Base-by-base conservation (phyloP, 1,139 yeast species). In the Saccharomyces hybrid region DNA sequence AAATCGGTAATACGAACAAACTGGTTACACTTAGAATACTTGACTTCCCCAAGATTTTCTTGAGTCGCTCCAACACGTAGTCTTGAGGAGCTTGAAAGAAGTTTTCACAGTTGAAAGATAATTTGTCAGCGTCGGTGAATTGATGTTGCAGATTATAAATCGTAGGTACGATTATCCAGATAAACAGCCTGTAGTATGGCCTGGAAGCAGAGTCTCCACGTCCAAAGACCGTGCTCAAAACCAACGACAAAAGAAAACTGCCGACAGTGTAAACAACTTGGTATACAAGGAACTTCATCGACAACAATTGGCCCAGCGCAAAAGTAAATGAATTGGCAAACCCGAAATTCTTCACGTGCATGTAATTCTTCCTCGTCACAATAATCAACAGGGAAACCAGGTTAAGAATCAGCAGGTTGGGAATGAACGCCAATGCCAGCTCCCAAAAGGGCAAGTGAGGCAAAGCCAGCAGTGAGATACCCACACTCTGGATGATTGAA, bases 121-220 rank as follows among this genome's bases (percentile, higher is more conserved):
- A 71, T 55, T 81, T 75, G 67, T 86, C 88, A 60, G 83, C 75
- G 66, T 86, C 90, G 57, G 79, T 75, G 0, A 80, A 64, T 32
- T 81, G 62, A 62, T 83, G 89, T 57, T 79, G 80, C 2, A 76
- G 58, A 3, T 85, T 67, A 65, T 86, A 86, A 8, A 77, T 54
- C 0, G 76, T 47, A 0, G 85, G 81, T n/a, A 73, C 60, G 34
- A 74, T 67, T 7, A 76, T 13, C 65, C 67, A 65, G 9, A 58
- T 56, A 48, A 57, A 55, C 13, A 62, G 14, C 38, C 64, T 57
- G 48, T 57, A 61, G 72, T 50, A 75, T 46, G 54, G 38, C 50
- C 49, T 16, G 47, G 46, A 29, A 8, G 50, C 31, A 38, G 47
- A 19, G 23, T 3, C 23, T 50, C 55, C 41, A 52, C 52, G 32